Base-by-base conservation (phyloP, 1,284 basidiomycete species). In the Ustilago xerochloae region DNA sequence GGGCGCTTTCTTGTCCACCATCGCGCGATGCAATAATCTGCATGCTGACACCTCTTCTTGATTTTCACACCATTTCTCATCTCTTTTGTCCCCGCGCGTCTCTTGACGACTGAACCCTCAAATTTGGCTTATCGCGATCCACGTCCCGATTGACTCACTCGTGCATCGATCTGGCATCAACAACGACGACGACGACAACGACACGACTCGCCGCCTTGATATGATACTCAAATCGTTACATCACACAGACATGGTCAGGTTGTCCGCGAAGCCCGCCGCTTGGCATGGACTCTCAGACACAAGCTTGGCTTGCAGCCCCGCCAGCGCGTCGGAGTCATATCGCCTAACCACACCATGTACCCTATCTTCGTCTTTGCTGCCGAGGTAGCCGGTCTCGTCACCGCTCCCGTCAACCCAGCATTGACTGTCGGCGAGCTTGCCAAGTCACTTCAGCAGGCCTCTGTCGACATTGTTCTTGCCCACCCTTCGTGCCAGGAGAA, bases 271-370 rank as follows among this genome's bases (percentile, higher is more conserved):
- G 65, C 77, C 22, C 65, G 66, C n/a, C 50, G 66, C 30, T 41
- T 80, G 32, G 79, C 81, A 9, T 71, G 66, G 50, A 70, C 70
- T 6, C 57, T 81, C 29, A 64, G 68, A 20, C 61, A 82, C 63
- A 72, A 64, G 35, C 72, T 82, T 13, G 70, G 68, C 15, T 49
- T 83, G n/a, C 46, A 74, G 46, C 58, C 63, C 10, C 72, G 76
- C 7, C 74, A 75, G 49, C 70, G 79, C 28, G 66, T 83, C 8
- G 81, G 77, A 28, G 68, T 83, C 52, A 72, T 83, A 38, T 78
- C 77, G 47, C 80, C 79, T n/a, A 83, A 83, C 63, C 73, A 75
- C 52, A 79, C 75, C 38, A 66, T 77, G 49, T 83, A 81, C 54
- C 78, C 78, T 24, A 57, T 69, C 39, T 60, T 60, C 9, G 63